Base-by-base conservation (phyloP, 108 stramenopile species). In the Nitzschia inconspicua region DNA sequence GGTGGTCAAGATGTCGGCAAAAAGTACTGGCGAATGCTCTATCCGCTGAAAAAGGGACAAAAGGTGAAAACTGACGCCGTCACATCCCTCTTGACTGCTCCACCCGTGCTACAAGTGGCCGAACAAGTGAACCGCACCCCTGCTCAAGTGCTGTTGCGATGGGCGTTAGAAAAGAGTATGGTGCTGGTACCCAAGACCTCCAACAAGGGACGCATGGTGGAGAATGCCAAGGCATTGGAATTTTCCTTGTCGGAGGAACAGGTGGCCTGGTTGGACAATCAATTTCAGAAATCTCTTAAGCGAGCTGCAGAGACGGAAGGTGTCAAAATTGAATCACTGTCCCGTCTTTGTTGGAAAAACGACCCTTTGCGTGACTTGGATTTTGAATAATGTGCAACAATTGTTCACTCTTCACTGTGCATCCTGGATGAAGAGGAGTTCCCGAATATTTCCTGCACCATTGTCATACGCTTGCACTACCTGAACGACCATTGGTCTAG, bases 361-460 rank as follows among this genome's bases (percentile, higher is more conserved):
- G 88, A 89, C 41, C 82, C 83, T 9, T 69, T 90, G 42, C 44
- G 78, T 14, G 48, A 77, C 48, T 55, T 84, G 30, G 73, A 80
- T 27, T 84, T 88, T 53, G 69, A 81, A 10, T 84, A 58, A 83
- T 2, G 14, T 56, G 37, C n/a, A 28, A 10, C 10, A 29, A 22
- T 28, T 14, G 18, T 20, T 11, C 26, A 10, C 10, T 14, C 10
- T n/a, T 10, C 9, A 16, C 41, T 44, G 41, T 40, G 6, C 19
- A 18, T 28, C 2, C 27, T 50, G 31, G 18, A 86, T 77, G 23
- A 66, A 36, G 16, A 87, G 37, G n/a, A 91, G 42, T 47, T 91
- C 89, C 34, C 89, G 82, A 72, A 91, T 88, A 52, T 91, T 91
- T 11, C 82, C 75, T 37, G 76, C 75, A 2, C 89, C 86, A 54